These are phyloP conservation scores for Eucalyptus tenuipes DNA, from an alignment of 345 rosid species.

Conservation along the genomic window DNA sequence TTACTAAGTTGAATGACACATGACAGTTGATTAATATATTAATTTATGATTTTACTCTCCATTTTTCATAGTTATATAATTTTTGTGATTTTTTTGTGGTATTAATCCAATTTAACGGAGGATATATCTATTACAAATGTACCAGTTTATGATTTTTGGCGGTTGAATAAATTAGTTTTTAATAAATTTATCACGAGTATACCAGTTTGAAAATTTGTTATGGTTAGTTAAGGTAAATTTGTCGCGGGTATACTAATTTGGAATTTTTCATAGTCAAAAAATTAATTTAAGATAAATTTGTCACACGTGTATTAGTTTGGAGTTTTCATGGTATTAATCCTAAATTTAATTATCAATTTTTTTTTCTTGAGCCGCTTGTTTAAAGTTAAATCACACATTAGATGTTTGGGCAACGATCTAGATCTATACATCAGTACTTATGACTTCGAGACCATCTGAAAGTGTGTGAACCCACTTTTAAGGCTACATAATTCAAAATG, in stretches of 20 bases:
- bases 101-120: rapidly evolving
- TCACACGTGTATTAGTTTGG: rapidly evolving
- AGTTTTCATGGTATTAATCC: rapidly evolving
- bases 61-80: rapidly evolving
- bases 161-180: rapidly evolving
- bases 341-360: background rate
- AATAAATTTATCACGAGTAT: rapidly evolving
- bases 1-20: rapidly evolving
- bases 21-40: rapidly evolving
- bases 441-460: background rate
- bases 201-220: too few species aligned
- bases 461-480: background rate
- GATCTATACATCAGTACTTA: background rate
- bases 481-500: background rate
- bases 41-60: too few species aligned
- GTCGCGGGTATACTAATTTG: too few species aligned
- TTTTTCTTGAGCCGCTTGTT: rapidly evolving
- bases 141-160: rapidly evolving
- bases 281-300: rapidly evolving
- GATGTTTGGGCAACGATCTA: background rate
- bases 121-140: too few species aligned
- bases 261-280: too few species aligned
- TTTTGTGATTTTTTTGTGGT: too few species aligned
- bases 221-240: too few species aligned
- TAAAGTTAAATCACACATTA: background rate